A percentile compares a stretch with the other conserved stretches of the same genome.
Conservation (phyloP, 805 yeast species). For the Blastobotrys parvus region DNA sequence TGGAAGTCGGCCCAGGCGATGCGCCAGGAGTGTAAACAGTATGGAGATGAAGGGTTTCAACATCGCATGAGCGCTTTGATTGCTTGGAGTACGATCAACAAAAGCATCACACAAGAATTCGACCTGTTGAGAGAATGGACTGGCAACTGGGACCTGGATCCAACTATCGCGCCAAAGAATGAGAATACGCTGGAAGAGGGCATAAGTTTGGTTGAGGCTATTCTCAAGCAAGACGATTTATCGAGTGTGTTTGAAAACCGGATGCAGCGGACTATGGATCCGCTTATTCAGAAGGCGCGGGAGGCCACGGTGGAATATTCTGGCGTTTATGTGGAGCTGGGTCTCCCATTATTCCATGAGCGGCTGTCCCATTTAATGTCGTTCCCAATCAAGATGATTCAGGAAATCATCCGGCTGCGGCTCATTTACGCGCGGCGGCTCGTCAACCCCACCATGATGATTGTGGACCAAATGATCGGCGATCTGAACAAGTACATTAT, state of each 20-base stretch:
- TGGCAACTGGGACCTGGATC: constrained; percentile 71
- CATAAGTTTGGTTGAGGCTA: constrained; percentile 69
- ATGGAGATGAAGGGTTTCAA: constrained; percentile 55
- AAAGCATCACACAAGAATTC: constrained; percentile 56
- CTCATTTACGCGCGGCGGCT: constrained; percentile 69
- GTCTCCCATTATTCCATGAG: constrained; percentile 65
- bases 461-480: constrained; percentile 88
- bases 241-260: constrained; percentile 55
- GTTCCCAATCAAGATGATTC: constrained; percentile 73
- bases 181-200: constrained; percentile 42
- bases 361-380: constrained; percentile 42
- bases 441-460: constrained; percentile 84
- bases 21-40: constrained; percentile 67
- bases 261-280: constrained; percentile 59
- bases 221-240: constrained; percentile 55
- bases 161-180: constrained; percentile 33
- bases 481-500: constrained; percentile 73
- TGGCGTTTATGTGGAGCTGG: constrained; percentile 53
- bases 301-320: constrained; percentile 57
- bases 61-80: constrained; percentile 64
- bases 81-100: constrained; percentile 75
- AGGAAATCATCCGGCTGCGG: constrained; percentile 68
- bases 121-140: constrained; percentile 66
- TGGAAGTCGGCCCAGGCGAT: constrained; percentile 78
- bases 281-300: constrained; percentile 77